phyloP scores from a whole-genome alignment of 1,139 yeast genomes.

The Pneumocystis murina region DNA sequence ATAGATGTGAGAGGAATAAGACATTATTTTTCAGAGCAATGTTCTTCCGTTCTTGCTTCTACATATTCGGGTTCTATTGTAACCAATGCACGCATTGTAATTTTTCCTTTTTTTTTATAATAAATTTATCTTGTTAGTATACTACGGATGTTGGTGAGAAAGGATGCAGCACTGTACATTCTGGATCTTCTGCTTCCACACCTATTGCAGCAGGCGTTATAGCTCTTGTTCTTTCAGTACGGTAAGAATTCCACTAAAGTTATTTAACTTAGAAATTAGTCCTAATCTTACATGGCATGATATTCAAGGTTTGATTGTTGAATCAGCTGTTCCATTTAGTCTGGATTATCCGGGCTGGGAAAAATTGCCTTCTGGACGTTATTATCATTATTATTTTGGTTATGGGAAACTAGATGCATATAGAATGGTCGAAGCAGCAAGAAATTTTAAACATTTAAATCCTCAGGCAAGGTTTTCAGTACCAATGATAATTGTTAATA shows the following conservation, averaged over 20 bases:
- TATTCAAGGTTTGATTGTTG: constrained; percentile 66
- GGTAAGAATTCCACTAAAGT: neutral
- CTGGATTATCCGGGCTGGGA: constrained; percentile 61
- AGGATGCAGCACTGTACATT: constrained; percentile 62
- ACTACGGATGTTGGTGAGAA: constrained; percentile 65
- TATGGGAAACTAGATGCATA: constrained; percentile 87
- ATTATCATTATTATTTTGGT: constrained; percentile 78
- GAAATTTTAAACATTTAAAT: constrained; percentile 66
- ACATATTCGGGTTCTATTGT: constrained; percentile 53
- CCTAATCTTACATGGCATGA: constrained; percentile 94
- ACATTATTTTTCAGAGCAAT: constrained; percentile 83
- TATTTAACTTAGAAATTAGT: constrained; percentile 24
- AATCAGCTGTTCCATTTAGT: constrained; percentile 56
- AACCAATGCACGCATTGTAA: constrained; percentile 44
- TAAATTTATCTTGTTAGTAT: constrained; percentile 25
- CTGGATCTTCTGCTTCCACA: constrained; percentile 98
- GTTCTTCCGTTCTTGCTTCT: constrained; percentile 92
- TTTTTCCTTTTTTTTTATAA: neutral
- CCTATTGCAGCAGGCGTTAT: constrained; percentile 94
- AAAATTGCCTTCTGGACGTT: constrained; percentile 36
- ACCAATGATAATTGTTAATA: constrained; percentile 28
- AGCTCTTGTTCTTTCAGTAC: constrained; percentile 58
- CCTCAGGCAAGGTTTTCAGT: constrained; percentile 78
- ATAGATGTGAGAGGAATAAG: constrained; percentile 66
- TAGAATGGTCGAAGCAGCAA: constrained; percentile 56